Evolutionary conservation across 2,329 filamentous ascomycete species (phyloP).

Genomic region (Colletotrichum siamense): DNA sequence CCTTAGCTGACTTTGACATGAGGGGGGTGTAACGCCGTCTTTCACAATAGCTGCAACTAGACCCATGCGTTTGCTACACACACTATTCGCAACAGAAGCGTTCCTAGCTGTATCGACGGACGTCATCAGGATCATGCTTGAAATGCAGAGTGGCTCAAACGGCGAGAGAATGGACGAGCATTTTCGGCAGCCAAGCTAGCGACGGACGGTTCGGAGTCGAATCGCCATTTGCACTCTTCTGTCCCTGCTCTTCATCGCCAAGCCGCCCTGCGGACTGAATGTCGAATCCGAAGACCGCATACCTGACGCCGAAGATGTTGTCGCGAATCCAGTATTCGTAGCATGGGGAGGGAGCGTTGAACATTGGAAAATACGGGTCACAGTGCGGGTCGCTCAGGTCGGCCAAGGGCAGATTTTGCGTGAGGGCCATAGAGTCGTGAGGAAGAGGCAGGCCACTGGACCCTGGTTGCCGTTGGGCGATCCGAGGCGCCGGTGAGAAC

Average conservation of each 20-base stretch:
- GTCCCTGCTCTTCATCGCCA: not conserved
- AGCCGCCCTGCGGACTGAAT: not conserved
- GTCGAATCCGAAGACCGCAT: not conserved
- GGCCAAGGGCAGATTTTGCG: constrained; percentile 5
- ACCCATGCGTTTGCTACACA: not conserved
- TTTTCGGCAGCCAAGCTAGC: not conserved
- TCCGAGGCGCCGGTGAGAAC: not conserved
- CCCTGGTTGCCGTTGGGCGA: not conserved
- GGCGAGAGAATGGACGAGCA: not conserved
- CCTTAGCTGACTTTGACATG: not conserved
- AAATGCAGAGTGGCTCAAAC: not conserved
- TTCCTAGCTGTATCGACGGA: not conserved
- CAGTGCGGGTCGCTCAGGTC: constrained; percentile 10
- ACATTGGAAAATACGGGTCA: not conserved
- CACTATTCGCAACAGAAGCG: not conserved
- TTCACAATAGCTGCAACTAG: not conserved
- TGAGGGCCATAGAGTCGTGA: not conserved
- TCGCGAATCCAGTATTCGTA: not conserved
- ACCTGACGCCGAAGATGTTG: not conserved
- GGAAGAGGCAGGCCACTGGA: not conserved
- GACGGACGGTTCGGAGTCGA: not conserved
- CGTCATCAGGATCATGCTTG: not conserved
- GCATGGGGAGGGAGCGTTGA: not conserved
- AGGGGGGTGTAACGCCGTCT: not conserved
- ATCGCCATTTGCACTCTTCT: not conserved